These are phyloP conservation scores for Aureobasidium melanogenum DNA, from an alignment of 2,329 filamentous ascomycete species.

Conservation along the genomic window DNA sequence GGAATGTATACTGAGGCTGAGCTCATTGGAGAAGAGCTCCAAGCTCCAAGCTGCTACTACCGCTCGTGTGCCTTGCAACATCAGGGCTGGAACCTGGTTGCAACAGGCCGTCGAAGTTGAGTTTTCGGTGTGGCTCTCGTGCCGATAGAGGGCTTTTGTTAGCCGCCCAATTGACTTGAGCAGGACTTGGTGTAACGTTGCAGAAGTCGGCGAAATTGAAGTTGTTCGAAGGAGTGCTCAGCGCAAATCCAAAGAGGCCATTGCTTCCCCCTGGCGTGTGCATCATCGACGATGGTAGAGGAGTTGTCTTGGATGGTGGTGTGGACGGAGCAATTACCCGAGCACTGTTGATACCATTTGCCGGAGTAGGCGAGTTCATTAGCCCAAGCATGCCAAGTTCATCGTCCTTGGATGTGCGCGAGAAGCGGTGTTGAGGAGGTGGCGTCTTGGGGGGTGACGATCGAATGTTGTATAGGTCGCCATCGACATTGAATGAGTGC, in stretches of 20 bases:
- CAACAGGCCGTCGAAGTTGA: constrained; percentile 74
- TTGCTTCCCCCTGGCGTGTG: constrained; percentile 64
- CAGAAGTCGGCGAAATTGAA: constrained; percentile 97
- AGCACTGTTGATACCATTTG: constrained; percentile 42
- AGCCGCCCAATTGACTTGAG: constrained; percentile 68
- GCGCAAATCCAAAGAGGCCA: constrained; percentile 49
- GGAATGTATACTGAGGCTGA: neutral
- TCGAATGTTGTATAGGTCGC: constrained; percentile 44
- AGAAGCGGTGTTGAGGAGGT: constrained; percentile 41
- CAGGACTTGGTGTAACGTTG: constrained; percentile 93
- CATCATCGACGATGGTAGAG: constrained; percentile 77
- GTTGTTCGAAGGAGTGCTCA: constrained; percentile 70
- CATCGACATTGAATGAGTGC: constrained; percentile 58
- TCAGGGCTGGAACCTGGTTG: constrained; percentile 43
- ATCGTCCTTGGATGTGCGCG: constrained; percentile 49
- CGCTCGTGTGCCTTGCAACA: constrained; percentile 29
- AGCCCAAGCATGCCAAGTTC: constrained; percentile 78
- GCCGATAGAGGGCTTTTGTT: constrained; percentile 60
- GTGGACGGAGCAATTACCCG: constrained; percentile 46
- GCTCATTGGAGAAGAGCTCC: constrained; percentile 28
- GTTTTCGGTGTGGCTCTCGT: constrained; percentile 61
- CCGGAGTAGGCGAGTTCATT: constrained; percentile 83
- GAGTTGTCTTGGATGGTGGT: constrained; percentile 46
- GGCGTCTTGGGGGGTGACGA: constrained; percentile 84
- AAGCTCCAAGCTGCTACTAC: constrained; percentile 55